A percentile compares a stretch with the other conserved stretches of the same genome.
Conservation (phyloP, 2,329 filamentous ascomycete genomes). For the Colletotrichum spinosum region DNA sequence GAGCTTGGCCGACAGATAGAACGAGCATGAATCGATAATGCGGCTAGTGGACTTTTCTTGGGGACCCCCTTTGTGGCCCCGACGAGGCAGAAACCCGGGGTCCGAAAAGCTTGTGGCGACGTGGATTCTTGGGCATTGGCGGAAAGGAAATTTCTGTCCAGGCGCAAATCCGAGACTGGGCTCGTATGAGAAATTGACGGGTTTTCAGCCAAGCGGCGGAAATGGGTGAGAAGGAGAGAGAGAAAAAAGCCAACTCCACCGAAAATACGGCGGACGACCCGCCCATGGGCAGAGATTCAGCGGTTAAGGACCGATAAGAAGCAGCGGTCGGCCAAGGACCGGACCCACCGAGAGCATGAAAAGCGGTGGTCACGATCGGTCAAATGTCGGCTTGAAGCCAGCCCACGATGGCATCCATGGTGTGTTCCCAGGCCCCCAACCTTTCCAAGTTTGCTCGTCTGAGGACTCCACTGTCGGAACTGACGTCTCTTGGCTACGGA, state of each 20-base stretch:
- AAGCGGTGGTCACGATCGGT: constrained; percentile 32
- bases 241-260: constrained; percentile 31
- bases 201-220: constrained; percentile 9
- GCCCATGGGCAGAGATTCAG: constrained; percentile 32
- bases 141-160: constrained; percentile 9
- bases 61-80: constrained; percentile 14
- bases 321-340: constrained; percentile 32
- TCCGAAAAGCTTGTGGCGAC: constrained; percentile 11
- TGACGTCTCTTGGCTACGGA: no score
- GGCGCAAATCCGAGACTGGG: constrained; percentile 23
- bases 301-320: constrained; percentile 38
- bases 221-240: constrained; percentile 9
- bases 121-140: background rate
- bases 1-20: constrained; percentile 37
- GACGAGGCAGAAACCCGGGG: constrained; percentile 5
- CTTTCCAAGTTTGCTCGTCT: background rate
- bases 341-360: constrained; percentile 37
- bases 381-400: constrained; percentile 37
- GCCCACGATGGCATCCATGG: background rate
- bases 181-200: constrained; percentile 13
- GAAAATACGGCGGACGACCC: constrained; percentile 15
- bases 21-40: constrained; percentile 36
- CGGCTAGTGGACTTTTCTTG: constrained; percentile 10
- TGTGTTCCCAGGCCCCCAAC: background rate
- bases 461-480: background rate